Conservation (phyloP, 371 early-diverging fungal species). For the Mucor circinelloides region DNA sequence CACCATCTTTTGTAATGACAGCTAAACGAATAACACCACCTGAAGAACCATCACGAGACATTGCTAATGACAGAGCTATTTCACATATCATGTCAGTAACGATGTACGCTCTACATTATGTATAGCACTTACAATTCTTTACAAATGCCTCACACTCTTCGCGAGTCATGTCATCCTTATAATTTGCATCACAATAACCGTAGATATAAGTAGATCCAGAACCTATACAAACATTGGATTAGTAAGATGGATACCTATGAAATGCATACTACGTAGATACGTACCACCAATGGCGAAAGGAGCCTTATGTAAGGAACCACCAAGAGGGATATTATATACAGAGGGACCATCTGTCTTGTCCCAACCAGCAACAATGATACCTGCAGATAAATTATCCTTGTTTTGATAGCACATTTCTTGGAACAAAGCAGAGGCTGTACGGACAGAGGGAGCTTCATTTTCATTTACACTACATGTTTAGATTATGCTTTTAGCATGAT, state of each 20-base stretch:
- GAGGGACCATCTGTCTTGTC: conserved; percentile 91
- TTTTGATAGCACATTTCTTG: conserved; percentile 96
- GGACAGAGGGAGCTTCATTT: conserved; percentile 85
- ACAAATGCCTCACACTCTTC: conserved; percentile 96
- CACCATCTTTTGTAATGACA: conserved; percentile 91
- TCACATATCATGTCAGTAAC: neutral
- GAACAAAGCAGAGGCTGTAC: conserved; percentile 92
- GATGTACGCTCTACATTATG: neutral
- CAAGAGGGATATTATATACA: conserved; percentile 95
- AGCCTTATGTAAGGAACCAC: conserved; percentile 93
- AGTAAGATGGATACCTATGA: neutral
- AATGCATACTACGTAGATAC: neutral
- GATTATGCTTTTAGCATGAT: neutral
- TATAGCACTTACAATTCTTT: conserved; percentile 77
- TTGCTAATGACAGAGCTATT: conserved; percentile 92
- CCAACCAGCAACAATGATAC: conserved; percentile 99
- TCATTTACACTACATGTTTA: conserved; percentile 70
- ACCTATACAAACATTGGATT: conserved; percentile 45
- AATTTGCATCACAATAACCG: conserved; percentile 96
- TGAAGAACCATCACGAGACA: conserved; percentile 97
- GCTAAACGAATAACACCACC: conserved; percentile 99
- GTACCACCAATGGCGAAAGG: conserved; percentile 95
- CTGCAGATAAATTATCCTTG: conserved; percentile 91
- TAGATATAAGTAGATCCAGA: conserved; percentile 98
- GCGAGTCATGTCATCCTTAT: conserved; percentile 81